Conservation (phyloP, 306 rosid species). For the Ceratonia siliqua region DNA sequence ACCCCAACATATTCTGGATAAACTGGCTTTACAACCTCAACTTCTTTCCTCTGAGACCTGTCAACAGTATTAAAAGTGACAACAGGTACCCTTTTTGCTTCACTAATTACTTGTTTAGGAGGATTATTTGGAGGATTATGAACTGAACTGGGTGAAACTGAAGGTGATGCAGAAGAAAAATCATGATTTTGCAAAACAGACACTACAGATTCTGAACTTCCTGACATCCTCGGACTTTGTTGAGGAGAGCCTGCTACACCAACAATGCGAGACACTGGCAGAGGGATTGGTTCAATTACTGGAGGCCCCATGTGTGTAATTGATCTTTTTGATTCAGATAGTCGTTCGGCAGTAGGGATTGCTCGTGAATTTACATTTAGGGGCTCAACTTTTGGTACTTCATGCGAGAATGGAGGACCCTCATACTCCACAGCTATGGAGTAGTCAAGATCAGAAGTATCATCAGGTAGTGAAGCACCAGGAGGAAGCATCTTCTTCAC, state of each 20-base stretch:
- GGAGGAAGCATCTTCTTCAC: constrained; percentile 88
- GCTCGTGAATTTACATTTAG: constrained; percentile 55
- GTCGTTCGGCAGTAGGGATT: constrained; percentile 28
- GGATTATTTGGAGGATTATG: constrained; percentile 64
- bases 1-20: constrained; percentile 74
- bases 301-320: constrained; percentile 43
- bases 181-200: constrained; percentile 89
- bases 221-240: constrained; percentile 81
- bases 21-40: constrained; percentile 62
- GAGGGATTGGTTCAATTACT: constrained; percentile 70
- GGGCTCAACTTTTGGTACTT: constrained; percentile 85
- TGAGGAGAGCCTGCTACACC: constrained; percentile 69
- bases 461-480: constrained; percentile 79
- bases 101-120: constrained; percentile 51
- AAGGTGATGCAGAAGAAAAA: constrained; percentile 83
- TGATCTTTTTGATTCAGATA: constrained; percentile 62
- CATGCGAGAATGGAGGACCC: constrained; percentile 82
- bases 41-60: constrained; percentile 63
- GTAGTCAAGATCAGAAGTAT: constrained; percentile 74
- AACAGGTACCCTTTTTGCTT: constrained; percentile 68
- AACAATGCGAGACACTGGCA: constrained; percentile 82
- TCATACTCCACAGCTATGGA: constrained; percentile 81
- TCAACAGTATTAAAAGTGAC: constrained; percentile 85
- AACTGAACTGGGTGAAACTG: constrained; percentile 88
- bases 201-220: constrained; percentile 89